Evolutionary conservation across 2,329 filamentous ascomycete genomes (phyloP), one percentile per base, ranked within the genome.

Genomic region (Venturia asperata): DNA sequence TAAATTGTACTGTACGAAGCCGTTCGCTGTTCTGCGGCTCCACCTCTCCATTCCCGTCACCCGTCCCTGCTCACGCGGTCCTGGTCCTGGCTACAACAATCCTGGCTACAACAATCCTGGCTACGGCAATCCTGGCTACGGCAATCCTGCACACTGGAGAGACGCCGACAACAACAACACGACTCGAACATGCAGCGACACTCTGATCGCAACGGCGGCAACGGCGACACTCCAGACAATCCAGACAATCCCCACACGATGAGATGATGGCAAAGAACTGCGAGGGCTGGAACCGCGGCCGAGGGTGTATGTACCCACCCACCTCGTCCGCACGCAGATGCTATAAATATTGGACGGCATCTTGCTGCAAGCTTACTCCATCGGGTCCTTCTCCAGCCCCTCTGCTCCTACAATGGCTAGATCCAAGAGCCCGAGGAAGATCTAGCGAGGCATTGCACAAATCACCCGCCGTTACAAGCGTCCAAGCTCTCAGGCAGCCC

Each of bases 311-410:
- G 5, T 30, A 55, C 3, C 3, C 24, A 47, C 45, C 19, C 45
- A 47, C 45, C n/a, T 24, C 45, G 45, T 47, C n/a, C 45, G 7
- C 34, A 55, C 30, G 15, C 45, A 47, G 7, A 7, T 55, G 24
- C 49, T 55, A 55, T 56, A n/a, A 37, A 58, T 58, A 37, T 56
- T 56, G 39, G 15, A 47, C 45, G 45, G 45, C 10, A 47, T 47
- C 45, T 34, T 15, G 49, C 24, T 56, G 49, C 49, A 56, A 34
- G 24, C 49, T 1, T n/a, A 5, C 49, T 56, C 13, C 13, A 56
- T 56, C 49, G 27, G 49, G 30, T 56, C 24, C 10, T n/a, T 34
- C 30, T 58, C 52, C 52, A 58, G 52, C 52, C 52, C 37, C 39
- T 58, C 52, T 58, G 1, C 19, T 27, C 30, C 52, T 15, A 37